Base-by-base conservation (phyloP, 1,284 basidiomycete genomes). In the Rhodotorula mucilaginosa region DNA sequence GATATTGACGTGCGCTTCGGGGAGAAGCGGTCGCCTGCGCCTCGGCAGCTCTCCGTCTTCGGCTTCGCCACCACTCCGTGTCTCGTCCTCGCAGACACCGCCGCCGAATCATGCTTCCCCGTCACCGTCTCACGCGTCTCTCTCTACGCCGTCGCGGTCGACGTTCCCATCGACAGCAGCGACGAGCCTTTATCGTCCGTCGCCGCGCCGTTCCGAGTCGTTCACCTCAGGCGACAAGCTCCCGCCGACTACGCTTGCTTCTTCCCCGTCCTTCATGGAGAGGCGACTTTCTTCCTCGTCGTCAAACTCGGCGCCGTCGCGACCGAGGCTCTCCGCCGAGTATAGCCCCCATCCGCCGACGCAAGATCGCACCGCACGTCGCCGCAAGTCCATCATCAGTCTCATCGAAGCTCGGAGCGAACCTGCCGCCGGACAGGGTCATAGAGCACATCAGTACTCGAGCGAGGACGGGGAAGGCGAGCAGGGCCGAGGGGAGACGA, bases 241-340 rank as follows among this genome's bases (percentile, higher is more conserved):
- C 16, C 29, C 12, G 29, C 52, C n/a, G 2, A 8, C 52, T 4
- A 48, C 29, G 31, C 16, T 26, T 57, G 12, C 31, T 39, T 31
- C 54, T 2, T 26, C 34, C 2, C 29, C 51, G 7, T 26, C n/a
- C 54, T 18, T 16, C 26, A 51, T 31, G n/a, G 26, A 12, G 23
- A 10, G 54, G 10, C 54, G n/a, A 26, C 15, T 29, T 29, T 56
- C 54, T 18, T n/a, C 26, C 54, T 64, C 44, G 18, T 39, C 52
- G 10, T 3, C 15, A 16, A 10, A 31, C 16, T 39, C n/a, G 13
- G 2, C 39, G 34, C 2, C 52, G n/a, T 16, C n/a, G 16, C 61
- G 65, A 23, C 69, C 69, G 2, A 51, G 65, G 13, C 61, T 67
- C 23, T 64, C 65, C 1, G 65, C 65, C 13, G 69, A 64, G 18